A percentile compares a stretch with the other conserved stretches of the same genome.
These are phyloP conservation scores for Fusarium praegraminearum DNA, from an alignment of 2,329 filamentous ascomycete species.

Conservation along the genomic window DNA sequence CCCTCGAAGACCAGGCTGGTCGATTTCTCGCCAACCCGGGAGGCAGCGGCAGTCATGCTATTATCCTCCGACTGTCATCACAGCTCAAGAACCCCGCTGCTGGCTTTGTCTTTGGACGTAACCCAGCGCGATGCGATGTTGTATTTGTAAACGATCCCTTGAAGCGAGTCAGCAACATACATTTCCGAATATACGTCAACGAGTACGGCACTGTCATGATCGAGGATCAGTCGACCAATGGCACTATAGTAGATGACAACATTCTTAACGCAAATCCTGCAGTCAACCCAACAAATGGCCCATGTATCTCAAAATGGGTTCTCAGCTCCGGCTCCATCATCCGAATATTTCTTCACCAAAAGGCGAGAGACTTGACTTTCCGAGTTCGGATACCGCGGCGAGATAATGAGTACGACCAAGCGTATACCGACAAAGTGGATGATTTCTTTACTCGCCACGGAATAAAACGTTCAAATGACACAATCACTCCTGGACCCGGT, in stretches of 20 bases:
- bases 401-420: conserved; percentile 72
- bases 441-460: conserved; percentile 67
- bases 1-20: conserved; percentile 62
- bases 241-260: conserved; percentile 83
- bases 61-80: conserved; percentile 85
- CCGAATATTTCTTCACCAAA: conserved; percentile 70
- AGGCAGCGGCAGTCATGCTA: conserved; percentile 70
- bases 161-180: conserved; percentile 88
- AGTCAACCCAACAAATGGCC: conserved; percentile 50
- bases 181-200: conserved; percentile 95
- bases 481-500: conserved; percentile 60
- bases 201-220: conserved; percentile 89
- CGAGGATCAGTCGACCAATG: conserved; percentile 95
- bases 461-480: conserved; percentile 55
- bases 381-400: conserved; percentile 85
- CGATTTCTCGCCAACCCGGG: conserved; percentile 60
- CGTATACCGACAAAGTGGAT: conserved; percentile 77
- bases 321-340: conserved; percentile 80
- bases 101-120: conserved; percentile 91
- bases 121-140: conserved; percentile 77
- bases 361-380: conserved; percentile 75
- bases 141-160: conserved; percentile 73
- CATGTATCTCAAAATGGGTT: conserved; percentile 64
- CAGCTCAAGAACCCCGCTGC: conserved; percentile 72
- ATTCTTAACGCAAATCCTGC: conserved; percentile 66